These are phyloP conservation scores for Epichloe sp. DNA, from an alignment of 2,329 filamentous ascomycete genomes.

Conservation along the genomic window DNA sequence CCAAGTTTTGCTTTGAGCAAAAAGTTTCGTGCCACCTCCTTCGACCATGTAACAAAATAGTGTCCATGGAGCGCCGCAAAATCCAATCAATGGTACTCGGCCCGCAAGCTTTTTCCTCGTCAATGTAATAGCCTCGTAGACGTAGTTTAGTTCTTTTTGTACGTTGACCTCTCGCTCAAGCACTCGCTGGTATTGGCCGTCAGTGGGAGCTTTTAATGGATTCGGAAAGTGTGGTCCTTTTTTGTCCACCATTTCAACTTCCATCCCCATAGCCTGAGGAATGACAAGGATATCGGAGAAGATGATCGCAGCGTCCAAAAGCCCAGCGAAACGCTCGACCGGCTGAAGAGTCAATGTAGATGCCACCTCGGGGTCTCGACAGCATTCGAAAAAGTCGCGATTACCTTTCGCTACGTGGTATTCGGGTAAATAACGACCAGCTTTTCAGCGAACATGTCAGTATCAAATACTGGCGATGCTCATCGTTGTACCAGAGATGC, in stretches of 20 bases:
- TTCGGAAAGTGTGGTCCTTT: conserved; percentile 91
- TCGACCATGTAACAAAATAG: conserved; percentile 98
- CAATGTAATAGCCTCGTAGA: conserved; percentile 88
- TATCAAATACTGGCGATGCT: background rate
- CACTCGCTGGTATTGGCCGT: conserved; percentile 70
- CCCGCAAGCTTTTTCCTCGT: conserved; percentile 80
- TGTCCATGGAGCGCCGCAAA: conserved; percentile 95
- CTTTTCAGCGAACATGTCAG: conserved; percentile 30
- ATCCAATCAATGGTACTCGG: conserved; percentile 84
- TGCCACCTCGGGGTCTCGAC: conserved; percentile 81
- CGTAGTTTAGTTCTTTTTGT: conserved; percentile 73
- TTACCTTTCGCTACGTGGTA: conserved; percentile 90
- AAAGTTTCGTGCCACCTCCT: conserved; percentile 89
- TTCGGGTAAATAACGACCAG: conserved; percentile 91
- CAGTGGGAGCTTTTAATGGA: conserved; percentile 65
- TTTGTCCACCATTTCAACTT: conserved; percentile 96
- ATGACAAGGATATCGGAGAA: conserved; percentile 98
- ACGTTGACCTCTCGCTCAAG: conserved; percentile 73
- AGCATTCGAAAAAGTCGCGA: conserved; percentile 98
- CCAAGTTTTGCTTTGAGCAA: conserved; percentile 92
- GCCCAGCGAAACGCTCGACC: conserved; percentile 76
- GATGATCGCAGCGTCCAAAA: conserved; percentile 94
- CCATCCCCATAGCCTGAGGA: conserved; percentile 95
- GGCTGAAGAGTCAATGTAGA: conserved; percentile 91
- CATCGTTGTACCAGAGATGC: background rate